A percentile compares a stretch with the other conserved stretches of the same genome.
Evolutionary conservation across 2,329 filamentous ascomycete species (phyloP).

Genomic region (Biscogniauxia sp.): DNA sequence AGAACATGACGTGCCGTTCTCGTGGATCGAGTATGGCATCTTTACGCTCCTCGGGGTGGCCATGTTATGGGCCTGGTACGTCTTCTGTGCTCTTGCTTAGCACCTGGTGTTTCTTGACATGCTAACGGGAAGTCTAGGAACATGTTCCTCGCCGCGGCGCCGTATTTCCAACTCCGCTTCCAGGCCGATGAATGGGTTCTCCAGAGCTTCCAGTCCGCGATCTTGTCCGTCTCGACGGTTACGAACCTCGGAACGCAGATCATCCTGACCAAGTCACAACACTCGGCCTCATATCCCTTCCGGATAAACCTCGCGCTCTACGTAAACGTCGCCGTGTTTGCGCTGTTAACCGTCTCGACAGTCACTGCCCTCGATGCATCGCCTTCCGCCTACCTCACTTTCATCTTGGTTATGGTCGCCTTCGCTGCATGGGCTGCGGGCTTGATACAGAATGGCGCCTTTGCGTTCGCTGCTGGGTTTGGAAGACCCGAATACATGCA

Average conservation of each 20-base stretch:
- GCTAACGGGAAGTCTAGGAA: slow-evolving; percentile 59
- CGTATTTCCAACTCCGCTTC: slow-evolving; percentile 89
- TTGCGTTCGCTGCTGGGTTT: slow-evolving; percentile 86
- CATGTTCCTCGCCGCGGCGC: slow-evolving; percentile 94
- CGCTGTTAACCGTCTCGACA: slow-evolving; percentile 77
- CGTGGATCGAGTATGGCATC: slow-evolving; percentile 80
- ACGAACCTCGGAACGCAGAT: slow-evolving; percentile 77
- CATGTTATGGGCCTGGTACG: slow-evolving; percentile 97
- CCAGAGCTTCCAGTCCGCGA: slow-evolving; percentile 83
- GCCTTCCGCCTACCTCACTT: slow-evolving; percentile 69
- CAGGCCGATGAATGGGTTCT: slow-evolving; percentile 66
- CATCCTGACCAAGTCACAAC: slow-evolving; percentile 76
- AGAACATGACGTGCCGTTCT: slow-evolving; percentile 59
- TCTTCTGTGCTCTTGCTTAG: slow-evolving; percentile 7
- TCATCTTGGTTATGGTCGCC: slow-evolving; percentile 80
- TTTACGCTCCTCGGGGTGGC: slow-evolving; percentile 84
- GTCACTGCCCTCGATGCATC: slow-evolving; percentile 61
- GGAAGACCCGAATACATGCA: slow-evolving; percentile 87
- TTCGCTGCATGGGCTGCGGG: slow-evolving; percentile 77
- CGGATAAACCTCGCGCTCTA: slow-evolving; percentile 76
- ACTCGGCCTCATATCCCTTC: slow-evolving; percentile 79
- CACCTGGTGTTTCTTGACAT: slow-evolving; percentile 13
- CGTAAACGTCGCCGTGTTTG: slow-evolving; percentile 76
- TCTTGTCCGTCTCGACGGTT: slow-evolving; percentile 80
- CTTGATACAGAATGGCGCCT: slow-evolving; percentile 89